phyloP scores from a whole-genome alignment of 2,329 filamentous ascomycete species.

The Microdochium nivale region DNA sequence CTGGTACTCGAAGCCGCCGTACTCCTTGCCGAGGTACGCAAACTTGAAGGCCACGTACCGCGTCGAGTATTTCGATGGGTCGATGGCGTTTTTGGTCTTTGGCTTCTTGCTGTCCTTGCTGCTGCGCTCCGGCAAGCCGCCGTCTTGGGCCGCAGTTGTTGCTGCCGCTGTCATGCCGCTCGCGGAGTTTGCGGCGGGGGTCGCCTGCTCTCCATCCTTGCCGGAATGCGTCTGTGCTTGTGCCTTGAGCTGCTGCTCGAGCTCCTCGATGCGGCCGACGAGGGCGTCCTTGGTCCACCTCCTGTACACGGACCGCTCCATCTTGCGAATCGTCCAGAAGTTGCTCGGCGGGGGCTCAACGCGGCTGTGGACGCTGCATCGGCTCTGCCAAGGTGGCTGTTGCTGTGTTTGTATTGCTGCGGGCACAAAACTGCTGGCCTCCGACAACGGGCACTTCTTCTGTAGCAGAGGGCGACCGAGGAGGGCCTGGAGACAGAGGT shows the following conservation, averaged over 20 bases:
- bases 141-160: not conserved
- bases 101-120: constrained; percentile 27
- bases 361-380: not conserved
- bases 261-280: constrained; percentile 55
- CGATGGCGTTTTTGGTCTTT: constrained; percentile 42
- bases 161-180: constrained; percentile 4
- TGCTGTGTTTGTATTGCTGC: not conserved
- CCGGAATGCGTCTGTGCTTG: constrained; percentile 34
- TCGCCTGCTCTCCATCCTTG: constrained; percentile 12
- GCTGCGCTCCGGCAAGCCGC: constrained; percentile 4
- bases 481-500: not conserved
- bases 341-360: not conserved
- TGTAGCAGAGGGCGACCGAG: not conserved
- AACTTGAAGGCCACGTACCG: constrained; percentile 86
- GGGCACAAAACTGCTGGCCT: not conserved
- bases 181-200: constrained; percentile 11
- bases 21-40: constrained; percentile 83
- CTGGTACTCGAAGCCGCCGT: constrained; percentile 90
- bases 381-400: not conserved
- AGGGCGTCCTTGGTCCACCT: constrained; percentile 62
- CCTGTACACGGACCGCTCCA: constrained; percentile 40
- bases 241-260: constrained; percentile 47
- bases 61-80: constrained; percentile 73
- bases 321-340: constrained; percentile 3
- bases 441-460: not conserved